phyloP scores from a whole-genome alignment of 2,329 filamentous ascomycete genomes.

The Pyrenochaeta sp. region DNA sequence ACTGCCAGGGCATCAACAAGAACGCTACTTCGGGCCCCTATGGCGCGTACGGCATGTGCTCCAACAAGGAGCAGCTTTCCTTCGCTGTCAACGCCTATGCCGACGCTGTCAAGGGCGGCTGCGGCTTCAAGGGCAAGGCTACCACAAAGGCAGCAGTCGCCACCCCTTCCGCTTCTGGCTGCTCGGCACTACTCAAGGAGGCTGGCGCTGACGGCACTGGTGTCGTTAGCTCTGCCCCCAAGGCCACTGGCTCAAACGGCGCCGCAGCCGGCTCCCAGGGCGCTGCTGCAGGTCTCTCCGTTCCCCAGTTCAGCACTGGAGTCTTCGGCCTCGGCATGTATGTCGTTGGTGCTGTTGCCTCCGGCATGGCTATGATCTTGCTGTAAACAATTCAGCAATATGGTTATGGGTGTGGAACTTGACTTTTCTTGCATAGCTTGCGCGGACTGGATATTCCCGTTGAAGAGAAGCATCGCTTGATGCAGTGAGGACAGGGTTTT shows the following conservation, averaged over 20 bases:
- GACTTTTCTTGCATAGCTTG: conserved; percentile 7
- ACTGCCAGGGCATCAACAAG: conserved; percentile 73
- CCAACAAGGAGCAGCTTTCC: conserved; percentile 72
- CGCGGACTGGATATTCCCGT: neutral
- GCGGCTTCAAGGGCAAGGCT: conserved; percentile 75
- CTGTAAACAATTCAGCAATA: conserved; percentile 50
- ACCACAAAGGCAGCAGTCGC: conserved; percentile 60
- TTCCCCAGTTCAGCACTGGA: conserved; percentile 57
- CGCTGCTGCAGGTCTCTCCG: conserved; percentile 54
- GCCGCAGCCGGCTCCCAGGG: conserved; percentile 18
- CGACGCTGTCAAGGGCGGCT: conserved; percentile 63
- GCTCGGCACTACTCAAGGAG: conserved; percentile 66
- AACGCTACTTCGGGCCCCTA: conserved; percentile 75
- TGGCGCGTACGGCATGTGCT: conserved; percentile 82
- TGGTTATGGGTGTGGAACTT: neutral
- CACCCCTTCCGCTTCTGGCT: conserved; percentile 59
- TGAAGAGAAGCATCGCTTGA: neutral
- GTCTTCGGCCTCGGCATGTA: conserved; percentile 60
- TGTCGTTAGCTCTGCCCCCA: conserved; percentile 55
- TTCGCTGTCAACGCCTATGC: conserved; percentile 77
- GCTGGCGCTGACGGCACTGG: conserved; percentile 70
- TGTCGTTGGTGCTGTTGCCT: conserved; percentile 58
- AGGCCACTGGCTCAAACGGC: conserved; percentile 22
- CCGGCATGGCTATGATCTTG: conserved; percentile 64
- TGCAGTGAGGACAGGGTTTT: neutral